phyloP scores from a whole-genome alignment of 352 stramenopile genomes.

The Pythium diclinum region DNA sequence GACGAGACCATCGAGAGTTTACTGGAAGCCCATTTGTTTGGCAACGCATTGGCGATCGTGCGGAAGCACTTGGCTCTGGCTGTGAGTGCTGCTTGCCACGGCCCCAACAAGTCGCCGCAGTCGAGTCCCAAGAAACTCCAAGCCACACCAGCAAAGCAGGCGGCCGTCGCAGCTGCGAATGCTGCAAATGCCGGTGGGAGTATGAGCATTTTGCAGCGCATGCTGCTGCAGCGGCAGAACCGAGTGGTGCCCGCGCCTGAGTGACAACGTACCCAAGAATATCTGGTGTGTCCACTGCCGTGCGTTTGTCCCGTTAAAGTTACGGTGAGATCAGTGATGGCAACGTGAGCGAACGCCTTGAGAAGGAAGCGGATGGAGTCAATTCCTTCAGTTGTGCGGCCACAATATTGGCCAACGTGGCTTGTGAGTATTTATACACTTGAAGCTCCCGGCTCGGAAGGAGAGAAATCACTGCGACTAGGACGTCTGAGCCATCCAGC shows the following conservation, averaged over 20 bases:
- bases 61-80: conserved; percentile 15
- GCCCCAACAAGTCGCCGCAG: conserved; percentile 10
- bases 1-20: conserved; percentile 17
- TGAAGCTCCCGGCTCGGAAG: too few relatives aligned
- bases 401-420: too few relatives aligned
- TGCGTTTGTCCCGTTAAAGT: too few relatives aligned
- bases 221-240: conserved; percentile 54
- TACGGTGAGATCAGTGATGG: too few relatives aligned
- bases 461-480: too few relatives aligned
- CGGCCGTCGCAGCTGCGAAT: not conserved
- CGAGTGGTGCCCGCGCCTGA: conserved; percentile 34
- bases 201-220: conserved; percentile 55
- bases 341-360: too few relatives aligned
- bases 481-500: too few relatives aligned
- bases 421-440: too few relatives aligned
- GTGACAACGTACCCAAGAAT: not conserved
- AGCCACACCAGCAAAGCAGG: conserved; percentile 8
- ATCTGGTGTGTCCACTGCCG: too few relatives aligned
- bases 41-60: conserved; percentile 19
- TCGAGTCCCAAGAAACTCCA: conserved; percentile 20
- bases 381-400: too few relatives aligned
- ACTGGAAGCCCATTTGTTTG: conserved; percentile 13
- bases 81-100: not conserved
- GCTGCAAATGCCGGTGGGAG: conserved; percentile 7
- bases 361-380: too few relatives aligned